phyloP scores from a whole-genome alignment of 202 grass and related monocot species.

The Dendrocalamus latiflorus region DNA sequence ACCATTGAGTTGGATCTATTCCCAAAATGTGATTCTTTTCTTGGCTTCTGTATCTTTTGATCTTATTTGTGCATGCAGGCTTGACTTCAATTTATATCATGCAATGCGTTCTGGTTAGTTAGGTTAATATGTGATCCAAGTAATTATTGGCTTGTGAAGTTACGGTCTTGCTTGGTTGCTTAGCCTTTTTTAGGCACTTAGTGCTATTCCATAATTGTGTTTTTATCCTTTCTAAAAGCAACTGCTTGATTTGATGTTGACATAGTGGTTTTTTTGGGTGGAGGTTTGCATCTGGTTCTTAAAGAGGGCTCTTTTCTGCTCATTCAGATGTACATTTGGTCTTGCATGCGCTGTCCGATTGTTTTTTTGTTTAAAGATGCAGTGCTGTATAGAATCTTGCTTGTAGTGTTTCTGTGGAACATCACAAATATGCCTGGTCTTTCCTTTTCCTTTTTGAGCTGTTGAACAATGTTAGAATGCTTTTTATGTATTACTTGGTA shows the following conservation, averaged over 20 bases:
- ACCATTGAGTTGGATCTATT: background rate
- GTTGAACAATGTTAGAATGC: background rate
- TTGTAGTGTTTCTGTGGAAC: background rate
- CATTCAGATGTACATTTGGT: background rate
- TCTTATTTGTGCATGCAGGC: background rate
- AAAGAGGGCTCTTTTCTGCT: background rate
- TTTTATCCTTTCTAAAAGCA: background rate
- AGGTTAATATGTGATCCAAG: background rate
- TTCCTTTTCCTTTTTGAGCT: background rate
- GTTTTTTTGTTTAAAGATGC: background rate
- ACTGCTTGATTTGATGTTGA: background rate
- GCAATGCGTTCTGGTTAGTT: background rate
- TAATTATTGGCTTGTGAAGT: background rate
- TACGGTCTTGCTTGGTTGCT: background rate
- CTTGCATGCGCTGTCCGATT: background rate
- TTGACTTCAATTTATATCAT: background rate
- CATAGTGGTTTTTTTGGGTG: background rate
- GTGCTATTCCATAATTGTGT: background rate
- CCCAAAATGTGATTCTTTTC: background rate
- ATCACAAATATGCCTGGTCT: background rate
- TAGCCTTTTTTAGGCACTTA: background rate
- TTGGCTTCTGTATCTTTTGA: background rate
- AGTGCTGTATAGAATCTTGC: background rate
- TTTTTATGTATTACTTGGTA: background rate
- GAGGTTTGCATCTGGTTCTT: constrained; percentile 13